Base-by-base conservation (phyloP, 768 basidiomycete species). In the Leccinum boreale region DNA sequence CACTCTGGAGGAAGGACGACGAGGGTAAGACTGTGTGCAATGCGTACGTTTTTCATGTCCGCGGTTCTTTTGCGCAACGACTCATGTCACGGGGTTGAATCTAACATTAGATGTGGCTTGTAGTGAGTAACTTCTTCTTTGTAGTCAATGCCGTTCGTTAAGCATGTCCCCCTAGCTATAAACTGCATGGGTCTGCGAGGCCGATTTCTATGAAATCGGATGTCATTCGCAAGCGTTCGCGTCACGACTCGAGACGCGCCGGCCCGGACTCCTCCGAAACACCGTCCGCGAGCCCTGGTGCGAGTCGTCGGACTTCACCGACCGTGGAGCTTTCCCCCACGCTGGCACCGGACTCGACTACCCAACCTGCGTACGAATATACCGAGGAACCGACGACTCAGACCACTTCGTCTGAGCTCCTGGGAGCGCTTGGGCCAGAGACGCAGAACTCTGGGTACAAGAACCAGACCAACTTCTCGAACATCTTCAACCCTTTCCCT, bases 201-300 rank as follows among this genome's bases (percentile, higher is more conserved):
- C 92, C 92, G 2, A 90, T 92, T 59, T 90, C 89, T 8, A 93
- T 94, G 91, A 93, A 93, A 70, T 92, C 90, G 4, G 92, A 94
- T 61, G 85, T 92, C 35, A 91, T 94, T 62, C 88, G 91, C 59
- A 93, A 93, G 68, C 86, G 92, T 42, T 90, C 91, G 2, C 79
- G 91, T 1, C 90, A 92, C 63, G 90, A 92, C 58, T 86, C 87
- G 21, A 83, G 89, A 35, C 82, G 87, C 19, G 64, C 75, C 53
- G 81, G 80, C 15, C 75, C 74, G 59, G 78, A 76, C 45, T 70
- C 76, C 21, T 80, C 85, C 50, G 87, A 90, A 58, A 89, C 87
- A 0, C 86, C 87, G 1, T 90, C 90, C 6, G 87, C 84, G 4
- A 88, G 85, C 65, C 89, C 89, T 0, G 87, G 85, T 15, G 84